Conservation (phyloP, 108 stramenopile genomes). For the Parietichytrium sp. region DNA sequence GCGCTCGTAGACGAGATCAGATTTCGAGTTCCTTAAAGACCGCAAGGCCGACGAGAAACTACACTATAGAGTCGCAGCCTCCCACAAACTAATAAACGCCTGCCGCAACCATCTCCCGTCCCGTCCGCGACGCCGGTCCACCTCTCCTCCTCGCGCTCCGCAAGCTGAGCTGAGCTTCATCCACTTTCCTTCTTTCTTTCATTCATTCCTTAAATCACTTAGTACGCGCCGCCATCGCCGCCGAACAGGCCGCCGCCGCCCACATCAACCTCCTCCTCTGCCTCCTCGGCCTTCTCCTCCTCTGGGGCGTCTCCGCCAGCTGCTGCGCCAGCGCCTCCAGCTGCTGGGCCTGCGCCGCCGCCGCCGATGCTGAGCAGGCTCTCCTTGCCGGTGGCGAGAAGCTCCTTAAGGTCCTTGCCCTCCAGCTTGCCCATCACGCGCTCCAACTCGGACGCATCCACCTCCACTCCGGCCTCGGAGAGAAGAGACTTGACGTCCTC, state of each 20-base stretch:
- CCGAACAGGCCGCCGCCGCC: conserved; percentile 69
- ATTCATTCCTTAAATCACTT: no score
- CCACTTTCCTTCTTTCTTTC: no score
- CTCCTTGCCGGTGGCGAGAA: conserved; percentile 75
- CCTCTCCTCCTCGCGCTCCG: no score
- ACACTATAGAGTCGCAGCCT: no score
- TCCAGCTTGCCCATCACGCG: conserved; percentile 78
- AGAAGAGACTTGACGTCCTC: conserved; percentile 87
- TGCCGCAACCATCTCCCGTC: no score
- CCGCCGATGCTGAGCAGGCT: conserved; percentile 88
- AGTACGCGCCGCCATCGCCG: conserved; percentile 43
- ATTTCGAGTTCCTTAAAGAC: no score
- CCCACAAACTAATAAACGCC: no score
- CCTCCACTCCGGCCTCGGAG: conserved; percentile 81
- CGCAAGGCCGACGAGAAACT: no score
- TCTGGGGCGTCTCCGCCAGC: conserved; percentile 55
- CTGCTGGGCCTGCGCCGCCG: conserved; percentile 75
- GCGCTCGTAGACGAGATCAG: no score
- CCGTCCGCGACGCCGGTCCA: no score
- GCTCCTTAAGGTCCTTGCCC: conserved; percentile 86
- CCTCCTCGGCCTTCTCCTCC: conserved; percentile 56
- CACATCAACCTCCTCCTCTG: conserved; percentile 64
- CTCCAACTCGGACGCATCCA: conserved; percentile 69
- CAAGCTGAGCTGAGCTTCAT: no score
- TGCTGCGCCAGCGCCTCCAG: conserved; percentile 63